Conservation (phyloP, 2,329 filamentous ascomycete species). For the Paracamarosporium sp. region DNA sequence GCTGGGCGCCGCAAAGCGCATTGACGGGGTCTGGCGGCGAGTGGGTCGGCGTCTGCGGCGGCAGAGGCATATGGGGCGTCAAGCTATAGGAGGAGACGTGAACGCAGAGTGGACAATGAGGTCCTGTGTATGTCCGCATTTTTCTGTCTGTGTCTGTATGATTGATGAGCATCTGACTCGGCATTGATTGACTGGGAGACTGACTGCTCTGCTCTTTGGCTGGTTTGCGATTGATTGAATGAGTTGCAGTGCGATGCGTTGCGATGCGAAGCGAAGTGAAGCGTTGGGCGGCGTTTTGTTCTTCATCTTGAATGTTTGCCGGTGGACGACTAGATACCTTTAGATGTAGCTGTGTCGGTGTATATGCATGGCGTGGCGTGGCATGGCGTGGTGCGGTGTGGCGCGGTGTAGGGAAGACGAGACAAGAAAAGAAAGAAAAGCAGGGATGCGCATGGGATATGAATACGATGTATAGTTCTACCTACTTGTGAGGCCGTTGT, state of each 20-base stretch:
- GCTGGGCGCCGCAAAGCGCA: conserved; percentile 78
- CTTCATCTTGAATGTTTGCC: background rate
- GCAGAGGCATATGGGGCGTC: conserved; percentile 82
- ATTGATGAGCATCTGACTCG: background rate
- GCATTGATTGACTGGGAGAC: background rate
- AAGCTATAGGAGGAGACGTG: conserved; percentile 50
- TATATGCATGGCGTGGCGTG: background rate
- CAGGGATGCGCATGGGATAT: too few species aligned
- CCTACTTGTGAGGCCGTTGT: too few species aligned
- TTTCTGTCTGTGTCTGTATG: too few species aligned
- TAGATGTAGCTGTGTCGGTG: background rate
- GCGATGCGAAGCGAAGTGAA: background rate
- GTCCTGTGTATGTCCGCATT: too few species aligned
- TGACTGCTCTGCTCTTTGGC: too few species aligned
- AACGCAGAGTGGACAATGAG: background rate
- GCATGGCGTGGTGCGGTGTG: background rate
- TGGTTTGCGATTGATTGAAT: too few species aligned
- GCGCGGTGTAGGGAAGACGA: background rate
- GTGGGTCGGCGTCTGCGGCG: conserved; percentile 83
- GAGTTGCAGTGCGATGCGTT: background rate
- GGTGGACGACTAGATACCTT: conserved; percentile 5
- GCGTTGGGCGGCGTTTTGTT: conserved; percentile 5
- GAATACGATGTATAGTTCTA: too few species aligned
- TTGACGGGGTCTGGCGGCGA: conserved; percentile 75
- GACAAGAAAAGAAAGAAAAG: too few species aligned